Conservation (phyloP, 140 eudicot genomes). For the Stevia rebaudiana region DNA sequence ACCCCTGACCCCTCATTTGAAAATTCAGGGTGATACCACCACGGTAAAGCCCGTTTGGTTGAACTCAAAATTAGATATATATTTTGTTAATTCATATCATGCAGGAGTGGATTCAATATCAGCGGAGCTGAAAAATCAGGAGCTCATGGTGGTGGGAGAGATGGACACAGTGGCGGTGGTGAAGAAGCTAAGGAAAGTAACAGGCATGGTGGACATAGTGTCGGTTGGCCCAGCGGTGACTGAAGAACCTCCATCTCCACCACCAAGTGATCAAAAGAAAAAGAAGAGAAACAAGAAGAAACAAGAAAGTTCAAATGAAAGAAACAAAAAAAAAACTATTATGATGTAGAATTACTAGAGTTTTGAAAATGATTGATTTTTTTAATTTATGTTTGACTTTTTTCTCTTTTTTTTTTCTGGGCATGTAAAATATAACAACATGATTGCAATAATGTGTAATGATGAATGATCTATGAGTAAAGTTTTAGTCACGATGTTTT, state of each 20-base stretch:
- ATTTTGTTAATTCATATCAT: not conserved
- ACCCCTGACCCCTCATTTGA: too few relatives aligned
- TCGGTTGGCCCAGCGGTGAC: conserved; percentile 62
- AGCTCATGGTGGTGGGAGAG: conserved; percentile 51
- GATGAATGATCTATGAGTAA: too few relatives aligned
- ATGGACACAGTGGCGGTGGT: conserved; percentile 57
- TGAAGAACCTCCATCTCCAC: conserved; percentile 59
- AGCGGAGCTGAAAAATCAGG: conserved; percentile 53
- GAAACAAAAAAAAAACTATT: not conserved
- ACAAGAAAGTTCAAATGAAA: conserved; percentile 28
- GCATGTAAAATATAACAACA: not conserved
- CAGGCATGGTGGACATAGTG: conserved; percentile 48
- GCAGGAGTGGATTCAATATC: conserved; percentile 59
- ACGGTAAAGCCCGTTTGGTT: too few relatives aligned
- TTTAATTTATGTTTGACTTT: not conserved
- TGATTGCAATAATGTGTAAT: too few relatives aligned
- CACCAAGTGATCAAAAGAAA: conserved; percentile 39
- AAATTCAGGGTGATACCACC: too few relatives aligned
- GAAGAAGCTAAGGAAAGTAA: conserved; percentile 51
- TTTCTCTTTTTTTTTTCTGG: not conserved
- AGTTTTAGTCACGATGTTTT: too few relatives aligned
- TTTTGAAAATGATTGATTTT: not conserved
- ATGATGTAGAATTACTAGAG: not conserved
- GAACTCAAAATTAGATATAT: too few relatives aligned
- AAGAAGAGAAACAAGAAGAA: conserved; percentile 41